Evolutionary conservation across 495 filamentous ascomycete genomes (phyloP).

Genomic region (Thozetella sp.): DNA sequence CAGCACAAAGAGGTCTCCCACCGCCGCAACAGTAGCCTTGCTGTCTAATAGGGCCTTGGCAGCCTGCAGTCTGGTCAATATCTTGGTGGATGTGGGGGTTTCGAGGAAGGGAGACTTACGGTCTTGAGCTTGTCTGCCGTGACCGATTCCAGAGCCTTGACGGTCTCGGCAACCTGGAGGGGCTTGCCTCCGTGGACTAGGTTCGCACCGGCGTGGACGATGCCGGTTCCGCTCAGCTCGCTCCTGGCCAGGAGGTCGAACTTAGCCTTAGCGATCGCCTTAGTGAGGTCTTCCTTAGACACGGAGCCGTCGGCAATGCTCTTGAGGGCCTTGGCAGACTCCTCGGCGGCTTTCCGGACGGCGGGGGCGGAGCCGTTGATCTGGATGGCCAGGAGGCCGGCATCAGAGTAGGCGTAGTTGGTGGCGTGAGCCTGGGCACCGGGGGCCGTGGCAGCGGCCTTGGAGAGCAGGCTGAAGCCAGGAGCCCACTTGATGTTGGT

Average conservation of each 20-base stretch:
- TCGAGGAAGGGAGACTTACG: conserved; percentile 55
- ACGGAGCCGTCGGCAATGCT: conserved; percentile 73
- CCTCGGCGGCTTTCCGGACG: conserved; percentile 57
- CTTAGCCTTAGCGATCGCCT: conserved; percentile 90
- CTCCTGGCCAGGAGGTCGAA: conserved; percentile 87
- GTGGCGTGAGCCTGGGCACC: conserved; percentile 68
- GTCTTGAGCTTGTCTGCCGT: conserved; percentile 82
- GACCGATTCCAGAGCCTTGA: conserved; percentile 78
- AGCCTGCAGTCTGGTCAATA: conserved; percentile 56
- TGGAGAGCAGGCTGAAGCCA: conserved; percentile 86
- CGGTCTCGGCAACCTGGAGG: conserved; percentile 82
- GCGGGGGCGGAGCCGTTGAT: conserved; percentile 72
- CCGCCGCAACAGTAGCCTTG: conserved; percentile 85
- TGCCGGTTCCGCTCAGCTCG: conserved; percentile 74
- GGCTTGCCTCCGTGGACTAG: conserved; percentile 79
- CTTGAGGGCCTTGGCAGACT: conserved; percentile 80
- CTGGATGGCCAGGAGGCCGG: conserved; percentile 83
- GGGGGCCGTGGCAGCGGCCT: conserved; percentile 67
- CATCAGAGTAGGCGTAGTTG: conserved; percentile 89
- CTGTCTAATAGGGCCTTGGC: conserved; percentile 82
- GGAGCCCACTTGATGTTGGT: conserved; percentile 93
- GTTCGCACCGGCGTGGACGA: conserved; percentile 49
- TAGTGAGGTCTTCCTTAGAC: conserved; percentile 81
- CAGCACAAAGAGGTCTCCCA: conserved; percentile 85
- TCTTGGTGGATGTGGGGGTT: conserved; percentile 5